Conservation (phyloP, 768 basidiomycete species). For the Vishniacozyma victoriae region DNA sequence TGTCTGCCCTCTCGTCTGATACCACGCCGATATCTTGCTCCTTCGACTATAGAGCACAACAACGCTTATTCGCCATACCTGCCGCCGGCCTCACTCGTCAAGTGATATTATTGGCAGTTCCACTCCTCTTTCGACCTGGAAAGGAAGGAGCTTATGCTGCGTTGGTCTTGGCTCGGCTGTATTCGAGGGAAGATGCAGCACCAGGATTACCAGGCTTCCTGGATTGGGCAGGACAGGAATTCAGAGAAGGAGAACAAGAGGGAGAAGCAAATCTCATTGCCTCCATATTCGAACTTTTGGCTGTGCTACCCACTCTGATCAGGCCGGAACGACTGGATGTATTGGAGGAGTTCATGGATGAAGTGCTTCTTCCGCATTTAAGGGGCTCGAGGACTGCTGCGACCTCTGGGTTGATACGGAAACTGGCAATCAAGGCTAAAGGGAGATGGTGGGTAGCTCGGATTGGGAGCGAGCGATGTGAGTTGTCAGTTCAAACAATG, state of each 20-base stretch:
- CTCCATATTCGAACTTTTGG: slow-evolving; percentile 25
- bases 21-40: slow-evolving; percentile 37
- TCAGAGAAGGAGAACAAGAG: slow-evolving; percentile 21
- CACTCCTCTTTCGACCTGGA: slow-evolving; percentile 50
- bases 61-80: slow-evolving; percentile 51
- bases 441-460: slow-evolving; percentile 43
- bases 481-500: slow-evolving; percentile 9
- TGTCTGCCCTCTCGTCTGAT: slow-evolving; percentile 66
- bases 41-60: slow-evolving; percentile 10
- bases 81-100: slow-evolving; percentile 55
- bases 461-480: slow-evolving; percentile 8
- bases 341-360: slow-evolving; percentile 55
- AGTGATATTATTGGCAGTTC: slow-evolving; percentile 24
- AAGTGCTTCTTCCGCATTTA: slow-evolving; percentile 51
- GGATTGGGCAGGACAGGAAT: slow-evolving; percentile 20
- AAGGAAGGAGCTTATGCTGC: slow-evolving; percentile 80
- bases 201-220: slow-evolving; percentile 20
- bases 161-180: slow-evolving; percentile 71
- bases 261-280: slow-evolving; percentile 35
- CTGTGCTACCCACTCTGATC: slow-evolving; percentile 39
- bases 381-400: slow-evolving; percentile 22
- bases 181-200: slow-evolving; percentile 59
- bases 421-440: slow-evolving; percentile 40
- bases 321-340: slow-evolving; percentile 57
- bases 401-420: slow-evolving; percentile 31